A percentile compares a stretch with the other conserved stretches of the same genome.
Evolutionary conservation across 345 rosid species (phyloP).

Genomic region (Eutrema heterophyllum): DNA sequence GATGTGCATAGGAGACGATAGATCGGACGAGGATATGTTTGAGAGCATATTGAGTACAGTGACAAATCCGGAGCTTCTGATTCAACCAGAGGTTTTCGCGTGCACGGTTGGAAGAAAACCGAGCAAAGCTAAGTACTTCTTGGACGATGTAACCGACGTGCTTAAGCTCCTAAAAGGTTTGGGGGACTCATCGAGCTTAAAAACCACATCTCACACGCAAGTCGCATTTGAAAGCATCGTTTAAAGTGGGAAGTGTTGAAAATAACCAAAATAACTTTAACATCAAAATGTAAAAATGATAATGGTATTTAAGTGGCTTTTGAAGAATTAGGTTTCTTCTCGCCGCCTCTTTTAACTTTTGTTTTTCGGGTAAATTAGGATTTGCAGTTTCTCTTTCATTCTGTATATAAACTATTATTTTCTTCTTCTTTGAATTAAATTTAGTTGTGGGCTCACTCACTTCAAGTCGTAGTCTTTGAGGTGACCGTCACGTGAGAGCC

Average conservation of each 20-base stretch:
- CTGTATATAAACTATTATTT: neutral
- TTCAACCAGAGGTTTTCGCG: conserved; percentile 64
- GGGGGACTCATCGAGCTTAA: conserved; percentile 44
- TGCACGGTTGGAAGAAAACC: conserved; percentile 82
- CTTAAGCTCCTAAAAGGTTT: conserved; percentile 67
- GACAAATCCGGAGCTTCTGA: conserved; percentile 41
- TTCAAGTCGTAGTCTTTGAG: neutral
- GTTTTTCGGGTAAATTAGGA: neutral
- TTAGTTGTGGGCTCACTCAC: neutral
- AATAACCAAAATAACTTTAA: conserved; percentile 12
- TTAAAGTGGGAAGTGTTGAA: conserved; percentile 21
- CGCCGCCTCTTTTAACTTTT: neutral
- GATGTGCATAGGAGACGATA: conserved; percentile 79
- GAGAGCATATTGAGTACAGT: conserved; percentile 54
- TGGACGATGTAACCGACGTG: conserved; percentile 58
- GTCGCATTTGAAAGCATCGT: conserved; percentile 63
- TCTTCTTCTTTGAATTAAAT: neutral
- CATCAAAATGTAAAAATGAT: conserved; percentile 5
- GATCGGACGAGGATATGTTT: conserved; percentile 91
- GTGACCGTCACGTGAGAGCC: conserved; percentile 5
- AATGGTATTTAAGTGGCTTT: neutral
- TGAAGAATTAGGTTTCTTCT: neutral
- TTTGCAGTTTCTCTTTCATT: neutral
- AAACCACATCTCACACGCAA: conserved; percentile 14
- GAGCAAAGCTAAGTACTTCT: conserved; percentile 77